Base-by-base conservation (phyloP, 2,329 filamentous ascomycete species). In the Bipolaris bicolor region DNA sequence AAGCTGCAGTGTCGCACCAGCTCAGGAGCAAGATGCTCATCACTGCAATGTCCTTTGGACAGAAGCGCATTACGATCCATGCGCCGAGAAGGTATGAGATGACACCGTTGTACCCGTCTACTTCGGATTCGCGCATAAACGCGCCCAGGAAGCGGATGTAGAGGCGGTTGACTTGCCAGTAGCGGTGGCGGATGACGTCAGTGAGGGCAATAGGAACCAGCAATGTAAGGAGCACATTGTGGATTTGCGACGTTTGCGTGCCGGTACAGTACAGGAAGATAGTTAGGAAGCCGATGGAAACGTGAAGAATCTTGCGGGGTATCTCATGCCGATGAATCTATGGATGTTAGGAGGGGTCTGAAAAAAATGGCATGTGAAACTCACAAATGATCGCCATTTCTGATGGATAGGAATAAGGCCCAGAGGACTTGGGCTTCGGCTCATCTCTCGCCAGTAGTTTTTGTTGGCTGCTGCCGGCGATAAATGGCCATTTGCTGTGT, bases 1-100 rank as follows among this genome's bases (percentile, higher is more conserved):
- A 95, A 49, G 95, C 95, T 34, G 95, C 95, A 1, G 95, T 98
- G 76, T 99, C 95, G 78, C 95, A 99, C 95, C 95, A 99, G 72
- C 91, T 96, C 22, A 99, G 86, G 39, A 99, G 84, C 69, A 99
- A 82, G 41, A 98, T 90, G 60, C 90, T 88, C 82, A 98, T 89
- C 47, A 96, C 89, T 7, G 89, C 92, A 22, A 99, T 85, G 69
- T 99, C 95, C 79, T 98, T 99, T 62, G 93, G 92, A 76, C 96
- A 92, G 75, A 91, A 92, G 65, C 86, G 86, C 64, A 98, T 85
- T 15, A 94, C 92, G 31, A 88, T 83, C 87, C 92, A 97, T 26
- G 92, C 89, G 55, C 95, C 95, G 7, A 97, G 85, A 9, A 99
- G 86, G 78, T 98, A 99, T 82, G 91, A 97, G 65, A 99, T 96